Base-by-base conservation (phyloP, 176 grass and related monocot genomes). In the Elaeis guineensis region DNA sequence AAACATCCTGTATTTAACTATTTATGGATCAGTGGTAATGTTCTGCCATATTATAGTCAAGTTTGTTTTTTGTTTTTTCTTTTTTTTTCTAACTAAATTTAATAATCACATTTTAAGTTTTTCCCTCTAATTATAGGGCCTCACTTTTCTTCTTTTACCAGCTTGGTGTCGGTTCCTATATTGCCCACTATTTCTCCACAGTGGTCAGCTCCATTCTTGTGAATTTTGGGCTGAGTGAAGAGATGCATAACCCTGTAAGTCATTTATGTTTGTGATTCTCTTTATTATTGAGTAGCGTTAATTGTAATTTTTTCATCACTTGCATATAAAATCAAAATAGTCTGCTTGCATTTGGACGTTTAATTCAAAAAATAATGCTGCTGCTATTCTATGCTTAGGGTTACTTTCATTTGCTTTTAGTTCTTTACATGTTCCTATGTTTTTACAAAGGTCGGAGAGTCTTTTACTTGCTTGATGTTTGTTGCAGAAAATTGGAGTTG, bases 161-260 rank as follows among this genome's bases (percentile, higher is more conserved):
- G 93, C 53, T 97, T 25, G 83, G 93, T 72, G 59, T 82, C 72
- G 87, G 87, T 72, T 97, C 93, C 50, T 97, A 88, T 69, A 73
- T 70, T 63, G 81, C 70, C 25, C 87, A 85, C 63, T 91, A 97
- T 76, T 89, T 91, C 70, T 91, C 87, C 72, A 83, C 81, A 35
- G 30, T 89, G 57, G 84, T 91, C 62, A 73, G 62, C 60, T 80
- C 87, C 65, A 72, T 97, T 81, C 81, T 97, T 26, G 83, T 68
- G 67, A 85, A 69, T 62, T 88, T 97, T 70, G 87, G 87, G 53
- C 70, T 91, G 62, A 83, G 66, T 55, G 87, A 97, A 77, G 93
- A 97, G 68, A 83, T 97, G 84, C 84, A 97, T 63, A 91, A 91
- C 54, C 93, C 93, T 59, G 93, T 97, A 89, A 91, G 92, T 78